Evolutionary conservation across 139 green algal genomes (phyloP).

Genomic region (Chlorella sp.): DNA sequence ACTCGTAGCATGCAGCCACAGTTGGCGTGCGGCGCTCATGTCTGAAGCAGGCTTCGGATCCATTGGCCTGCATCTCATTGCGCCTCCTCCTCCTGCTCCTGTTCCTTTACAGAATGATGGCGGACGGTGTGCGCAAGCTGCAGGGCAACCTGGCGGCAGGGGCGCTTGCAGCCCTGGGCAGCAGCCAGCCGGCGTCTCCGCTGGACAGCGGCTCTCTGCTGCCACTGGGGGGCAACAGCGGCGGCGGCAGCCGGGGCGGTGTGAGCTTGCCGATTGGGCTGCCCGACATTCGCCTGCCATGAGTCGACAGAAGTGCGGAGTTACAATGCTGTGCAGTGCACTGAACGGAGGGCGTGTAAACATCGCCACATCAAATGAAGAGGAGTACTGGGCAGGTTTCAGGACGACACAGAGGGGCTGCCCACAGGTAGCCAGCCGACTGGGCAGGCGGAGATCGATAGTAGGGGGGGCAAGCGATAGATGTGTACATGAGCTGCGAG

Average conservation of each 20-base stretch:
- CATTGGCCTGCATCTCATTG: too few species aligned
- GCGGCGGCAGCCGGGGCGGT: background rate
- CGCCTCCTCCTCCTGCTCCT: too few species aligned
- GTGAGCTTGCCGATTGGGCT: background rate
- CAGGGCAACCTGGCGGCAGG: conserved; percentile 34
- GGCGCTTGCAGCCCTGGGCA: conserved; percentile 26
- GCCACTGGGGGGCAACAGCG: background rate
- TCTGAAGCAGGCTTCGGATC: too few species aligned
- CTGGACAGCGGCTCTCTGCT: conserved; percentile 12
- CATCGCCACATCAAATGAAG: background rate
- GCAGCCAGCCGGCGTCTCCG: background rate
- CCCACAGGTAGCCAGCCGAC: too few species aligned
- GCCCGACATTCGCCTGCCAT: conserved; percentile 22
- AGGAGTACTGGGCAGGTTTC: background rate
- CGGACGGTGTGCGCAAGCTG: conserved; percentile 20
- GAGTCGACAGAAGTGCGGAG: too few species aligned
- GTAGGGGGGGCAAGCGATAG: too few species aligned
- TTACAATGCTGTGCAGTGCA: too few species aligned
- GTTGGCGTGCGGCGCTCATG: too few species aligned
- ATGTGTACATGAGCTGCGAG: too few species aligned
- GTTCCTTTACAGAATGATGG: conserved; percentile 2
- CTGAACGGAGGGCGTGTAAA: too few species aligned
- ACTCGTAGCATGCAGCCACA: too few species aligned
- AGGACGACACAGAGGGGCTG: background rate
- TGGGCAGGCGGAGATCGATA: background rate